phyloP scores from a whole-genome alignment of 768 basidiomycete species.

The Lactarius vividus region DNA sequence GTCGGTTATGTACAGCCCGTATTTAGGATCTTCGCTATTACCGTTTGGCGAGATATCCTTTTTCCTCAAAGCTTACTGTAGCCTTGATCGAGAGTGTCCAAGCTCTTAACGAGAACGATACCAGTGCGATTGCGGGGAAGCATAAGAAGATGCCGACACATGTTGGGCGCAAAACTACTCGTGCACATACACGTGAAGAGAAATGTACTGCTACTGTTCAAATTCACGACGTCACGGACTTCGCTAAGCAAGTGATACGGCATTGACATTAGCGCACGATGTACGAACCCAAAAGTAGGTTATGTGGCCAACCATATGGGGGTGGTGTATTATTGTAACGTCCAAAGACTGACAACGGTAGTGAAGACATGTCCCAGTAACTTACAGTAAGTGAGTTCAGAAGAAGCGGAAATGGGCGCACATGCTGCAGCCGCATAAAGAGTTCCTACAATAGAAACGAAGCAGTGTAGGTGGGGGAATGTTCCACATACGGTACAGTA shows the following conservation, averaged over 20 bases:
- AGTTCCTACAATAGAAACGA: background rate
- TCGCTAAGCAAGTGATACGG: background rate
- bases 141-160: background rate
- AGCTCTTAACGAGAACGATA: background rate
- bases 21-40: background rate
- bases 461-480: background rate
- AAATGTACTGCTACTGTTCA: background rate
- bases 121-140: background rate
- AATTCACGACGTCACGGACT: background rate
- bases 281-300: background rate
- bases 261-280: background rate
- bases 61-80: too few species aligned
- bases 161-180: background rate
- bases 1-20: background rate
- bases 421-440: background rate
- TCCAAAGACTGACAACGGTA: background rate
- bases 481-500: background rate
- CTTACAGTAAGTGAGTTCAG: background rate
- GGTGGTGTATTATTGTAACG: too few species aligned
- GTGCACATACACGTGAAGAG: background rate
- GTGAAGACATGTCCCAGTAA: background rate
- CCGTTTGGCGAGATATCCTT: background rate
- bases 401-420: background rate
- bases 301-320: background rate
- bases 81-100: too few species aligned